phyloP scores from a whole-genome alignment of 106 monocot genomes.

The Dioscorea alata region DNA sequence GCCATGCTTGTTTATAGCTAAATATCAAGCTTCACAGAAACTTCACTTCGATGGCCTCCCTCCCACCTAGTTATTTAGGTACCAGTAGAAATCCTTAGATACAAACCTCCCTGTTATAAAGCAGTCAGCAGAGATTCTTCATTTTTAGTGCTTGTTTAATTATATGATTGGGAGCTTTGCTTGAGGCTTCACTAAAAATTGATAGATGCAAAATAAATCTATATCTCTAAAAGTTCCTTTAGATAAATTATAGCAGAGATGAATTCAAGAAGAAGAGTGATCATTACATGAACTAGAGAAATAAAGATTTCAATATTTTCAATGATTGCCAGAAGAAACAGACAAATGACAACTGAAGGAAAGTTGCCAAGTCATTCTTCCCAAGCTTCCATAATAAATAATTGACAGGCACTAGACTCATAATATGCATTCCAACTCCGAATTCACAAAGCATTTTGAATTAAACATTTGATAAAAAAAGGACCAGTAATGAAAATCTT shows the following conservation, averaged over 20 bases:
- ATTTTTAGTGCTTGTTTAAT: slow-evolving; percentile 91
- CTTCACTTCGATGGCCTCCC: slow-evolving; percentile 51
- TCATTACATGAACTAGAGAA: neutral
- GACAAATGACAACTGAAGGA: slow-evolving; percentile 93
- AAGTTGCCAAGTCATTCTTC: slow-evolving; percentile 71
- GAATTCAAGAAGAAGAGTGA: neutral
- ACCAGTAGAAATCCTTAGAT: neutral
- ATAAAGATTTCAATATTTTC: neutral
- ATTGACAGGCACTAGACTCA: slow-evolving; percentile 52
- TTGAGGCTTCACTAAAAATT: slow-evolving; percentile 86
- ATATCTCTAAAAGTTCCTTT: neutral
- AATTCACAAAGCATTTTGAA: neutral
- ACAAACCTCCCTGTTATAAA: slow-evolving; percentile 56
- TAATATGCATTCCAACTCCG: slow-evolving; percentile 96
- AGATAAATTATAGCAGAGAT: neutral
- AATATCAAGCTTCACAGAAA: slow-evolving; percentile 78
- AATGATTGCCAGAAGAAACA: neutral
- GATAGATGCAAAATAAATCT: slow-evolving; percentile 9
- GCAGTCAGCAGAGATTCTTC: slow-evolving; percentile 84
- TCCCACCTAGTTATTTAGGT: slow-evolving; percentile 35
- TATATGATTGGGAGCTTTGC: slow-evolving; percentile 79
- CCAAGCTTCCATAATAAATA: slow-evolving; percentile 91
- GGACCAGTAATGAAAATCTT: too few species aligned
- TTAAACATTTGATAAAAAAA: too few species aligned
- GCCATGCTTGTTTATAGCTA: slow-evolving; percentile 99